Evolutionary conservation across 352 stramenopile genomes (phyloP).

Genomic region (Peronospora destructor): DNA sequence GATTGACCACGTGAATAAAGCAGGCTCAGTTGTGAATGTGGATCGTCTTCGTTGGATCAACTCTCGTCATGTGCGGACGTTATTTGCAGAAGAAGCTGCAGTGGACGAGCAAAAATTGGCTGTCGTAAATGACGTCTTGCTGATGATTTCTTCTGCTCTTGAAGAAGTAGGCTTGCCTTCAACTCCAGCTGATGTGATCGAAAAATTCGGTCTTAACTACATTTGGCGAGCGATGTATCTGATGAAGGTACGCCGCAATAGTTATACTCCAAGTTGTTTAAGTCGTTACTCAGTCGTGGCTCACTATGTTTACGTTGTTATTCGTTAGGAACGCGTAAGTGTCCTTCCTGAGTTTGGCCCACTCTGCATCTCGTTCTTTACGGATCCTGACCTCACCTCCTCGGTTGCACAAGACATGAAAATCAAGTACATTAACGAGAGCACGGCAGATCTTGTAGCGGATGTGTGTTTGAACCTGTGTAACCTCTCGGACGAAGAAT

Average conservation of each 20-base stretch:
- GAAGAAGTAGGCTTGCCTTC: slow-evolving; percentile 27
- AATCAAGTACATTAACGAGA: slow-evolving; percentile 61
- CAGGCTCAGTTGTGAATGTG: slow-evolving; percentile 81
- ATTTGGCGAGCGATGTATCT: slow-evolving; percentile 69
- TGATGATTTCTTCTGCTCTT: slow-evolving; percentile 51
- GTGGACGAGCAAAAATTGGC: slow-evolving; percentile 34
- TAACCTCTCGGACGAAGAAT: slow-evolving; percentile 53
- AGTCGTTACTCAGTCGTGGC: not conserved
- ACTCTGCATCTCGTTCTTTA: slow-evolving; percentile 70
- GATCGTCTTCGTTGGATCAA: slow-evolving; percentile 87
- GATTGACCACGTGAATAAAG: slow-evolving; percentile 84
- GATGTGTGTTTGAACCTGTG: slow-evolving; percentile 41
- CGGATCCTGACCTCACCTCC: slow-evolving; percentile 45
- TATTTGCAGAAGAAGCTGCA: slow-evolving; percentile 53
- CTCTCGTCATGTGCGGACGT: slow-evolving; percentile 72
- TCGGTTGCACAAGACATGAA: slow-evolving; percentile 56
- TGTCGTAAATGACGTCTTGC: slow-evolving; percentile 57
- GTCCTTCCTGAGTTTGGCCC: slow-evolving; percentile 73
- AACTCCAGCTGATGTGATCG: slow-evolving; percentile 31
- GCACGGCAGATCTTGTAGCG: slow-evolving; percentile 47
- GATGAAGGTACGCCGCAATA: slow-evolving; percentile 54
- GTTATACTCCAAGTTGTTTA: not conserved
- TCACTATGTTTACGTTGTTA: not conserved
- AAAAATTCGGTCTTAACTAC: slow-evolving; percentile 56
- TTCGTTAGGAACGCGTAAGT: slow-evolving; percentile 62